Evolutionary conservation across 164 flowering plant genomes (phyloP).

Genomic region (Umbilicus rupestris): DNA sequence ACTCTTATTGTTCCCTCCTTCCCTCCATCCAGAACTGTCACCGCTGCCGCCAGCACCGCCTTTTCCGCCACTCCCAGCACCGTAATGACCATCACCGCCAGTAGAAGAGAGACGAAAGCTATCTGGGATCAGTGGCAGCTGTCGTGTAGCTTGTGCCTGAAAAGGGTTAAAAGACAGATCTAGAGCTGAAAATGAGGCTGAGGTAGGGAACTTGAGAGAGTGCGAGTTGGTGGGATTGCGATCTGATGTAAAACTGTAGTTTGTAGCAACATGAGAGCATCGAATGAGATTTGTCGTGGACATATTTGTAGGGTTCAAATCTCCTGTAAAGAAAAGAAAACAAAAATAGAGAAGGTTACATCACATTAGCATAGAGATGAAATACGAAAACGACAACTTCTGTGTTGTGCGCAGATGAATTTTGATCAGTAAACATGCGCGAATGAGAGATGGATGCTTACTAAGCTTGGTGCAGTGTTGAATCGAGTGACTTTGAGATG

Average conservation of each 20-base stretch:
- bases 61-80: slow-evolving; percentile 9
- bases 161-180: not conserved
- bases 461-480: no score
- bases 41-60: slow-evolving; percentile 17
- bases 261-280: not conserved
- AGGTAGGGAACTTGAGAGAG: not conserved
- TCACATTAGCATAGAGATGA: not conserved
- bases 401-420: no score
- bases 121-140: not conserved
- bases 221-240: not conserved
- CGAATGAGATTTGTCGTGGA: not conserved
- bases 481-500: no score
- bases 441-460: no score
- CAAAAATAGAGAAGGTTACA: not conserved
- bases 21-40: slow-evolving; percentile 15
- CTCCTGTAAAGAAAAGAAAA: not conserved
- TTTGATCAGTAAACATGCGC: no score
- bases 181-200: not conserved
- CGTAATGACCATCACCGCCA: slow-evolving; percentile 7
- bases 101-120: not conserved
- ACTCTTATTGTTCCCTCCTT: slow-evolving; percentile 11
- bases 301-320: not conserved
- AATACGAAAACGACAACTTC: slow-evolving; percentile 1
- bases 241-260: not conserved
- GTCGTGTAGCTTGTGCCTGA: not conserved